Evolutionary conservation across 2,329 filamentous ascomycete species (phyloP).

Genomic region (Davidsoniella eucalypti): DNA sequence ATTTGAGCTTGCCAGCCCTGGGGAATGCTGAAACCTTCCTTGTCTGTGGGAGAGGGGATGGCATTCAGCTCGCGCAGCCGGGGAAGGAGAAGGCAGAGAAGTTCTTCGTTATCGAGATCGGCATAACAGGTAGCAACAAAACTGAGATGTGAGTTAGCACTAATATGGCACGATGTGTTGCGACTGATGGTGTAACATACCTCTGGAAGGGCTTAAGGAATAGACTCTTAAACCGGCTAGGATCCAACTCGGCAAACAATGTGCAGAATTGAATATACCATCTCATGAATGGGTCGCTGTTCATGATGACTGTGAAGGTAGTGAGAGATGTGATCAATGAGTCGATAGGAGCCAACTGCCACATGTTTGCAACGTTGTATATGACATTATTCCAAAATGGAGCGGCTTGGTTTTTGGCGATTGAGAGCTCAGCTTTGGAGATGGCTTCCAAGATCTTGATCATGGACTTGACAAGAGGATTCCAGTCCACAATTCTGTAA

Average conservation of each 20-base stretch:
- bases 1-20: slow-evolving; percentile 61
- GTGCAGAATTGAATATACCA: slow-evolving; percentile 79
- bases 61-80: slow-evolving; percentile 41
- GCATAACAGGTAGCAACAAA: slow-evolving; percentile 65
- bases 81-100: slow-evolving; percentile 52
- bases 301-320: slow-evolving; percentile 47
- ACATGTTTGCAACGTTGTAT: slow-evolving; percentile 45
- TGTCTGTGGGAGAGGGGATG: slow-evolving; percentile 35
- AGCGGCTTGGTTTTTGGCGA: slow-evolving; percentile 22
- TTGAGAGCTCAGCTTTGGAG: slow-evolving; percentile 23
- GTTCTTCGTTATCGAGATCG: slow-evolving; percentile 44
- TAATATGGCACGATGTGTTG: not conserved
- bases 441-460: slow-evolving; percentile 34
- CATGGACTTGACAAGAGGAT: slow-evolving; percentile 39
- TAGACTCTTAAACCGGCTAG: slow-evolving; percentile 60
- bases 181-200: slow-evolving; percentile 23
- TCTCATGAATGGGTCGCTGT: slow-evolving; percentile 44
- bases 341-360: slow-evolving; percentile 66
- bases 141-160: slow-evolving; percentile 24
- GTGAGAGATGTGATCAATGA: slow-evolving; percentile 55
- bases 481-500: slow-evolving; percentile 57
- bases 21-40: slow-evolving; percentile 39
- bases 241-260: slow-evolving; percentile 57
- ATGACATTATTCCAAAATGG: slow-evolving; percentile 42
- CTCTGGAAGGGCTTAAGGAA: slow-evolving; percentile 68